These are phyloP conservation scores for Agrostemma githago DNA, from an alignment of 148 eudicot genomes.

Conservation along the genomic window DNA sequence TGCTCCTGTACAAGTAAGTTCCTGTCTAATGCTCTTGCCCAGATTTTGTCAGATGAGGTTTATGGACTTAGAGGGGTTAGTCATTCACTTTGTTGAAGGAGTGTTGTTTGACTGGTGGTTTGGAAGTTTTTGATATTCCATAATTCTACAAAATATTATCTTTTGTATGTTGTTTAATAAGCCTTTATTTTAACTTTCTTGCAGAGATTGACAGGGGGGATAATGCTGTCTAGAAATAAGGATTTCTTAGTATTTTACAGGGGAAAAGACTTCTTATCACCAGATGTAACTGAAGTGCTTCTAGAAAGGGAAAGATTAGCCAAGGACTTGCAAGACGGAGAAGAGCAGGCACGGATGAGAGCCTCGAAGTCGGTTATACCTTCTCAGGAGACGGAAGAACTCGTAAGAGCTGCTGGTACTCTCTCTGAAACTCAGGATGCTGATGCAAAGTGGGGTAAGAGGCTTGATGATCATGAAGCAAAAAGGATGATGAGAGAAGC, in stretches of 20 bases:
- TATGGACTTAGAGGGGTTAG: background rate
- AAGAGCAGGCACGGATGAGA: constrained; percentile 76
- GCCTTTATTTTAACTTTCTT: constrained; percentile 1
- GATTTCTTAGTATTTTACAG: constrained; percentile 91
- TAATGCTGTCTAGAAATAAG: constrained; percentile 88
- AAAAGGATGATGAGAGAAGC: constrained; percentile 74
- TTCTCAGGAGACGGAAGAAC: constrained; percentile 31
- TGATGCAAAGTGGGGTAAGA: constrained; percentile 84
- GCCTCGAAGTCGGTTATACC: constrained; percentile 37
- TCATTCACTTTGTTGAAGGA: background rate
- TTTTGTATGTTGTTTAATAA: constrained; percentile 2
- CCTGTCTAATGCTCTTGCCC: background rate
- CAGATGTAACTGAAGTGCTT: constrained; percentile 69
- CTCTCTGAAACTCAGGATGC: constrained; percentile 83
- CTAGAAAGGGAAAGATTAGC: constrained; percentile 83
- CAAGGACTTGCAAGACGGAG: constrained; percentile 75
- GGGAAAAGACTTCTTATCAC: constrained; percentile 80
- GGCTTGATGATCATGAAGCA: constrained; percentile 43
- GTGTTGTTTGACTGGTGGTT: too few relatives aligned
- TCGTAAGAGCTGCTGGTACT: constrained; percentile 62
- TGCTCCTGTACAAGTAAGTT: background rate
- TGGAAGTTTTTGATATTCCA: too few relatives aligned
- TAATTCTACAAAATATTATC: background rate
- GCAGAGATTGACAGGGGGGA: constrained; percentile 89
- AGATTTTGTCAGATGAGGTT: background rate